Base-by-base conservation (phyloP, 2,329 filamentous ascomycete species). In the Penicillium sp. region DNA sequence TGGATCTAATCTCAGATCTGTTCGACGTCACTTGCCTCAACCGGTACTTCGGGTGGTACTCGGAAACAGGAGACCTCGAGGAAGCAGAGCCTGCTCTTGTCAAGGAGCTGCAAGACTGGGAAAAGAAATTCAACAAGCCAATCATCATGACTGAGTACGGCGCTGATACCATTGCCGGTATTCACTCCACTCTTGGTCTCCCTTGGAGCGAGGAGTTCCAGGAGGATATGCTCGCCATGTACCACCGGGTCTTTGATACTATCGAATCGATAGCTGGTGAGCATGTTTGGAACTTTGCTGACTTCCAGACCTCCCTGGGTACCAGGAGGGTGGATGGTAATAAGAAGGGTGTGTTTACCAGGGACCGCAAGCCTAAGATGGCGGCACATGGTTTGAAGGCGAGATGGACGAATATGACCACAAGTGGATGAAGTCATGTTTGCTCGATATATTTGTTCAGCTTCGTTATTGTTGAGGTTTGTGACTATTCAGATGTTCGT, bases 191-290 rank as follows among this genome's bases (percentile, higher is more conserved):
- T 0, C 31, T 54, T 0, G 64, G 61, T 8, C 39, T 70, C 5
- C 65, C 65, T 3, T 71, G 68, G 68, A 68, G 64, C 23, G 69
- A 72, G 47, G 70, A 71, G 56, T 71, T 65, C 53, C 68, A 71
- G 53, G 50, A 55, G 0, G 11, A 50, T 8, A 46, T 70, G 21
- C 50, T 72, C 15, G 61, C 66, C 19, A 68, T 69, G 67, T 70
- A 61, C 16, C 68, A 70, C 34, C 60, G 67, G 2, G 70, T 73
- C 5, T 69, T 70, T 50, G 71, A 72, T 47, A 39, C 55, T 4
- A 25, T 72, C 0, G 60, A 65, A 0, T 56, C 59, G 11, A 62
- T 72, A 4, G 60, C 68, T 3, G 71, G 70, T 5, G 70, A 73
- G 60, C 53, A 56, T 23, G 47, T 56, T 41, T 58, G 56, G 56